Evolutionary conservation across 208 protist species (phyloP), one percentile per base, ranked within the genome.

Genomic region (Crithidia thermophila): DNA sequence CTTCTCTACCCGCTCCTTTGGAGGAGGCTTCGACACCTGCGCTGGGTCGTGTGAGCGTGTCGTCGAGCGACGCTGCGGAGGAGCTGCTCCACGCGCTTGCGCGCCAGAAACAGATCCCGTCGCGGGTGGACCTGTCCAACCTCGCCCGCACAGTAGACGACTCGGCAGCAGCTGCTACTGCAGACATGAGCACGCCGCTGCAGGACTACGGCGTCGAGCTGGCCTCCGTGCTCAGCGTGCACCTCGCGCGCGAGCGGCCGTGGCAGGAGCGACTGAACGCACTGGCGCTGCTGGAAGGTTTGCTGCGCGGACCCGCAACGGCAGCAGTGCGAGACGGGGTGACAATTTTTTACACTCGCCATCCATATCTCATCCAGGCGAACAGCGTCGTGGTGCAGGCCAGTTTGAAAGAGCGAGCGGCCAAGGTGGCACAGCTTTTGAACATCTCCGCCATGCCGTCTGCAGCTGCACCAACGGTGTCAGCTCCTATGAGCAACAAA

Each of bases 181-280:
- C n/a, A 39, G 37, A 1, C 2, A 6, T 25, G 5, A 31, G 37
- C 28, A 16, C 50, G 14, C 4, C 53, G 34, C 16, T n/a, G 27
- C 3, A 16, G 21, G 42, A 13, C 39, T 46, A 58, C 27, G 37
- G 65, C 31, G 34, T 39, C 3, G 49, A 49, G 40, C 39, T 89
- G 23, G 84, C 74, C 6, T 42, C 59, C 36, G 58, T 59, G 8
- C 34, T 85, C 16, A 43, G 68, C 31, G 31, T 21, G n/a, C 66
- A 85, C 13, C 71, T 87, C 21, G 37, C 39, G 1, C 58, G 45
- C n/a, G 28, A 76, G 56, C 45, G 65, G 36, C 58, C 77, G 8
- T 92, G 82, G 83, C 82, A 86, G 55, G 57, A 66, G 9, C 77
- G 83, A 0, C 59, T 89, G 3, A 92, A 92, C 67, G 72, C 72